Evolutionary conservation across 257 asterid genomes (phyloP).

Genomic region (Coffea canephora): DNA sequence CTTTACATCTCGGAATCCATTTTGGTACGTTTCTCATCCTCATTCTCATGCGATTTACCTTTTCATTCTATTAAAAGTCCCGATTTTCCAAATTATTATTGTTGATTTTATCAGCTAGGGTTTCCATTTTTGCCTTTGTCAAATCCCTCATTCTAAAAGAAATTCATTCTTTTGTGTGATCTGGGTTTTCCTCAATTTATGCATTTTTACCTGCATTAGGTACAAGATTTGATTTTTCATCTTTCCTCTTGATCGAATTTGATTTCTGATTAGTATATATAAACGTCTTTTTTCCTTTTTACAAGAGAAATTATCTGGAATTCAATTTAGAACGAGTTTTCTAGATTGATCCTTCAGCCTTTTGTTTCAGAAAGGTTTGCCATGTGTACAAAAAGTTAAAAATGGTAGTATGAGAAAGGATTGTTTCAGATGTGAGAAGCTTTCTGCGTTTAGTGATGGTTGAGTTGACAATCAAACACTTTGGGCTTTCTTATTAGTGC

Average conservation of each 20-base stretch:
- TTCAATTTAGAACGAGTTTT: not conserved
- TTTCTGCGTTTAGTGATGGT: not conserved
- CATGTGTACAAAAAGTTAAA: not conserved
- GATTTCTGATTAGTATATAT: not conserved
- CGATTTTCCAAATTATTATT: conserved; percentile 1
- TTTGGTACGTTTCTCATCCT: conserved; percentile 6
- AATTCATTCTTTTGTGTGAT: not conserved
- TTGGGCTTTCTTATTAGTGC: not conserved
- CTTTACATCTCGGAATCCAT: not conserved
- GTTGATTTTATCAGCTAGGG: conserved; percentile 17
- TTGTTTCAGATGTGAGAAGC: conserved; percentile 6
- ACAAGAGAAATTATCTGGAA: too few species aligned
- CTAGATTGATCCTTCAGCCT: not conserved
- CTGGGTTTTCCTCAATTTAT: not conserved
- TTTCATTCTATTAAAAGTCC: not conserved
- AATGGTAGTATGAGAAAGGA: not conserved
- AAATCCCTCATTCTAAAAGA: not conserved
- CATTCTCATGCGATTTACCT: not conserved
- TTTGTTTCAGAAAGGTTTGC: not conserved
- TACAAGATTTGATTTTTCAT: not conserved
- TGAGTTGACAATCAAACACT: not conserved
- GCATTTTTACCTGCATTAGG: not conserved
- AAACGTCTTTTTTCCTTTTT: not conserved
- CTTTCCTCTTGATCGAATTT: not conserved
- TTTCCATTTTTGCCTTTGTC: conserved; percentile 17